phyloP scores from a whole-genome alignment of 768 basidiomycete species.

The Strobilomyces echinocephalus region DNA sequence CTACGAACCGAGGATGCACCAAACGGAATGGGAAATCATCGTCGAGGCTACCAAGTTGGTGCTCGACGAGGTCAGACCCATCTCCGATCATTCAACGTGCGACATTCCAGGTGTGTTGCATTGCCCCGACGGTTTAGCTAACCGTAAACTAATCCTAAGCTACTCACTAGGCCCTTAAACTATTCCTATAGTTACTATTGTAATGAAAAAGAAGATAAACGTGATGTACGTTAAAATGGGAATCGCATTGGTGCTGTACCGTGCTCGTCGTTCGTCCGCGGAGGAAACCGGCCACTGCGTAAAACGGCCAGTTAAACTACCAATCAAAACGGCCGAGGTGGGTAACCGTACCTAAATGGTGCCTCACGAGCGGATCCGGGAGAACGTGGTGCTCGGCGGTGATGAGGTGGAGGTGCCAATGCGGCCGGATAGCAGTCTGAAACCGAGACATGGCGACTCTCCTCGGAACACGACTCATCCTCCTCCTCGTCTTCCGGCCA shows the following conservation, averaged over 20 bases:
- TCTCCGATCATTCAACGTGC: not conserved
- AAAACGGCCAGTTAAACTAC: not conserved
- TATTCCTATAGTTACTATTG: slow-evolving; percentile 10
- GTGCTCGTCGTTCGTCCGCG: slow-evolving; percentile 14
- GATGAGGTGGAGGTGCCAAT: slow-evolving; percentile 28
- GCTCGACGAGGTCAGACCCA: slow-evolving; percentile 47
- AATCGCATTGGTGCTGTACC: slow-evolving; percentile 21
- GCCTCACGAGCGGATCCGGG: slow-evolving; percentile 5
- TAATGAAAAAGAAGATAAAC: slow-evolving; percentile 1
- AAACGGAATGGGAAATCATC: slow-evolving; percentile 84
- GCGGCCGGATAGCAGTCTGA: slow-evolving; percentile 13
- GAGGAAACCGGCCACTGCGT: slow-evolving; percentile 15
- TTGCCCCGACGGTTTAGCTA: not conserved
- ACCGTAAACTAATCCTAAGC: slow-evolving; percentile 17
- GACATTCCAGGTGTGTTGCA: slow-evolving; percentile 7
- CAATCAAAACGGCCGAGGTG: not conserved
- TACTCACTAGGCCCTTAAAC: slow-evolving; percentile 16
- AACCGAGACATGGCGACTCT: slow-evolving; percentile 9
- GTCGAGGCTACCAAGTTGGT: slow-evolving; percentile 78
- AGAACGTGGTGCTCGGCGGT: slow-evolving; percentile 23
- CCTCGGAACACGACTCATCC: slow-evolving; percentile 14
- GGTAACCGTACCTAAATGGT: slow-evolving; percentile 13
- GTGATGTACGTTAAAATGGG: slow-evolving; percentile 24
- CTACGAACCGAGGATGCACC: slow-evolving; percentile 76
- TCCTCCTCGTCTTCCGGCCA: slow-evolving; percentile 29